A percentile compares a stretch with the other conserved stretches of the same genome.
Evolutionary conservation across 2,329 filamentous ascomycete species (phyloP).

Genomic region (Tetracladium maxilliforme): DNA sequence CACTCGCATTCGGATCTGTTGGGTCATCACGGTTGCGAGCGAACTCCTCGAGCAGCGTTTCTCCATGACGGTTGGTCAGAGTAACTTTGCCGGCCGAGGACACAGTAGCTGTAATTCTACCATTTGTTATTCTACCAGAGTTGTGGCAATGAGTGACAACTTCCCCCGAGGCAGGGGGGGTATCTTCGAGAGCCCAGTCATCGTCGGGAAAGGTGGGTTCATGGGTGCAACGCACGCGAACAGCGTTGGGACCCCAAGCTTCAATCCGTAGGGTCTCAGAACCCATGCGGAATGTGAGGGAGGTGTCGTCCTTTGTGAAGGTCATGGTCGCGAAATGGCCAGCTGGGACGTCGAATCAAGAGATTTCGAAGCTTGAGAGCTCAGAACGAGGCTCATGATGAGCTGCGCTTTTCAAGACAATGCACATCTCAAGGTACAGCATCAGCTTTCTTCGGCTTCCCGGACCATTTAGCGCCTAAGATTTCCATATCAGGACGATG

Average conservation of each 20-base stretch:
- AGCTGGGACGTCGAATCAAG: too few species aligned
- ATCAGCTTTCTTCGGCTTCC: too few species aligned
- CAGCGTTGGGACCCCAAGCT: slow-evolving; percentile 29
- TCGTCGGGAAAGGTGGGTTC: slow-evolving; percentile 18
- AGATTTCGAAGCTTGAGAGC: too few species aligned
- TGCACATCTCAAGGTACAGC: too few species aligned
- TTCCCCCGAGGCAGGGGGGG: slow-evolving; percentile 1
- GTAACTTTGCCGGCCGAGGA: slow-evolving; percentile 32
- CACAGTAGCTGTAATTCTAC: slow-evolving; percentile 29
- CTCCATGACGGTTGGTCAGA: slow-evolving; percentile 24
- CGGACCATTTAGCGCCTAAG: too few species aligned
- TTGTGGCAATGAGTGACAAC: slow-evolving; percentile 13
- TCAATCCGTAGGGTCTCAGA: slow-evolving; percentile 31
- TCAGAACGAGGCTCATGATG: too few species aligned
- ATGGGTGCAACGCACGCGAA: slow-evolving; percentile 28
- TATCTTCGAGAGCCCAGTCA: slow-evolving; percentile 28
- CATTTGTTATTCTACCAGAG: slow-evolving; percentile 27
- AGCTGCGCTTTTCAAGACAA: too few species aligned
- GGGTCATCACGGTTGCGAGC: slow-evolving; percentile 32
- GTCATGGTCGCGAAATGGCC: too few species aligned
- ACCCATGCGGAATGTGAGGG: slow-evolving; percentile 18
- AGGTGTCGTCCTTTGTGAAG: slow-evolving; percentile 10
- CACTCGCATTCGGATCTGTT: slow-evolving; percentile 40
- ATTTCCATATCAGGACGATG: too few species aligned
- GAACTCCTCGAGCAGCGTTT: slow-evolving; percentile 35